Percentiles rank a stretch among this genome's conserved stretches.
phyloP scores from a whole-genome alignment of 345 rosid species.

The Boechera divaricarpa region DNA sequence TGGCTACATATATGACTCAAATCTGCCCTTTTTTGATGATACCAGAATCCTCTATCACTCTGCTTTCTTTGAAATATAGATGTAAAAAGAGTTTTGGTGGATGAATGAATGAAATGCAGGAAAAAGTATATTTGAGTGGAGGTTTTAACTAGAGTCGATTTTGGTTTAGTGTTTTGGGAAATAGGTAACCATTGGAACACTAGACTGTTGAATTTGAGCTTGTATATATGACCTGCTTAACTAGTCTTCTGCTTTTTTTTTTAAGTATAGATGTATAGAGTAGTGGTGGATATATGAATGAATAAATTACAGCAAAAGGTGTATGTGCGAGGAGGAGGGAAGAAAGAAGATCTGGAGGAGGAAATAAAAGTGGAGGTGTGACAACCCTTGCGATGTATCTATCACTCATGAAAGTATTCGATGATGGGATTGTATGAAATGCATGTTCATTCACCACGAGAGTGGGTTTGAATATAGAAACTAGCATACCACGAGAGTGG shows the following conservation, averaged over 20 bases:
- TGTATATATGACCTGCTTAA: conserved; percentile 11
- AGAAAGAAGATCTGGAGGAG: conserved; percentile 53
- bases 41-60: neutral
- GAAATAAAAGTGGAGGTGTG: conserved; percentile 64
- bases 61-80: neutral
- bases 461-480: no score
- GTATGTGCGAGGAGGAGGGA: conserved; percentile 43
- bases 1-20: conserved; percentile 6
- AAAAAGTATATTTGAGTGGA: neutral
- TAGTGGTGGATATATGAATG: conserved; percentile 23
- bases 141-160: neutral
- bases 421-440: no score
- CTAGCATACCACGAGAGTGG: no score
- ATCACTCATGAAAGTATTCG: no score
- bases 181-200: neutral
- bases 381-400: no score
- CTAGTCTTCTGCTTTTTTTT: neutral
- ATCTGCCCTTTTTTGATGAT: neutral
- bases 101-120: neutral
- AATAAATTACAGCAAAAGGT: conserved; percentile 50
- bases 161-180: conserved; percentile 18
- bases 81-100: neutral
- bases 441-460: no score
- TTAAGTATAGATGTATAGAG: neutral
- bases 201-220: conserved; percentile 3